Conservation (phyloP, 768 basidiomycete species). For the Udeniomyces megalosporus region DNA sequence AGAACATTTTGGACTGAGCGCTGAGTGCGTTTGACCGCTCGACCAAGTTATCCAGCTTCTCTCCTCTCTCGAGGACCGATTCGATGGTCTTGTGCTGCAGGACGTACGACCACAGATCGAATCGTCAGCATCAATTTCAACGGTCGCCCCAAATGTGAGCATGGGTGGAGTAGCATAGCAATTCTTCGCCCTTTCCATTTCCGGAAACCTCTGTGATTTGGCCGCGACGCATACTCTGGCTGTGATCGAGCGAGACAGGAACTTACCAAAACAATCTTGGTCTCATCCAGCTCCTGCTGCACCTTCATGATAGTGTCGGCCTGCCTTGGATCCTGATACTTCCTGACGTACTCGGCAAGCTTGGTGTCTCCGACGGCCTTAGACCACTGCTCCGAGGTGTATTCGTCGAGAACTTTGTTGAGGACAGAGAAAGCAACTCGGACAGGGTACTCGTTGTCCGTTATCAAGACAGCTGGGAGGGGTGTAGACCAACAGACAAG, state of each 20-base stretch:
- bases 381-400: slow-evolving; percentile 36
- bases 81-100: slow-evolving; percentile 96
- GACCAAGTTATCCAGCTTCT: slow-evolving; percentile 89
- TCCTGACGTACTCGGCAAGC: slow-evolving; percentile 13
- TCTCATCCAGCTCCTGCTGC: slow-evolving; percentile 95
- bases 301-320: slow-evolving; percentile 75
- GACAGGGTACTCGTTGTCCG: slow-evolving; percentile 90
- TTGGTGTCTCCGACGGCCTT: slow-evolving; percentile 15
- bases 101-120: neutral
- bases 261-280: slow-evolving; percentile 89
- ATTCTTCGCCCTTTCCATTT: too few relatives aligned
- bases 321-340: slow-evolving; percentile 17
- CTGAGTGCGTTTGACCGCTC: slow-evolving; percentile 81
- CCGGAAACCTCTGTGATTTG: too few relatives aligned
- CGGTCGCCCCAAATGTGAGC: too few relatives aligned
- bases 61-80: slow-evolving; percentile 84
- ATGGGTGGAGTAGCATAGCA: too few relatives aligned
- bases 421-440: slow-evolving; percentile 91
- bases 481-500: neutral
- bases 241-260: neutral
- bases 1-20: slow-evolving; percentile 90
- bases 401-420: slow-evolving; percentile 84
- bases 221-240: neutral
- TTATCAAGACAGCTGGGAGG: slow-evolving; percentile 63
- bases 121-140: too few relatives aligned